These are phyloP conservation scores for Calonectria naviculata DNA, from an alignment of 2,329 filamentous ascomycete genomes.

Conservation along the genomic window DNA sequence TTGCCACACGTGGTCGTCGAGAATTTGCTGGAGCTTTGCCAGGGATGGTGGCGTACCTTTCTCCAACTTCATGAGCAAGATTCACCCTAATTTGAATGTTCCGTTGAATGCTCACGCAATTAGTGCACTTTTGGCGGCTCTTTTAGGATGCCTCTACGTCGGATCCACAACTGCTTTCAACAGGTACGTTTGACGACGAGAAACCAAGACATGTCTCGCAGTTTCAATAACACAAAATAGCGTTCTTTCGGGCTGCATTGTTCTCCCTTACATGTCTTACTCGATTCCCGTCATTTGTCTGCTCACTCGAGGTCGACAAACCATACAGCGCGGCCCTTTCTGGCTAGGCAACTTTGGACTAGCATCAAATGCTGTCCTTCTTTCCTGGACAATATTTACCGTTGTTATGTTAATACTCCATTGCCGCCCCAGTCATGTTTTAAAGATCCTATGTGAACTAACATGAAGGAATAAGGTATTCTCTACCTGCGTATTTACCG, in stretches of 20 bases:
- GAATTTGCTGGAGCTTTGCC: slow-evolving; percentile 20
- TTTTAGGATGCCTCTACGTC: not conserved
- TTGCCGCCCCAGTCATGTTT: too few species aligned
- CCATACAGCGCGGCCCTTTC: not conserved
- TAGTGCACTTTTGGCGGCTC: not conserved
- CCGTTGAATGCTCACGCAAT: not conserved
- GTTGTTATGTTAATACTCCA: not conserved
- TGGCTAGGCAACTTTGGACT: not conserved
- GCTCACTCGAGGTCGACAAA: not conserved
- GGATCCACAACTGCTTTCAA: slow-evolving; percentile 7
- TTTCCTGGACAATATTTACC: not conserved
- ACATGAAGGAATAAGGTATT: too few species aligned
- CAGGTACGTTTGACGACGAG: not conserved
- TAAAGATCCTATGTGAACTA: too few species aligned
- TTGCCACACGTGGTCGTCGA: slow-evolving; percentile 11
- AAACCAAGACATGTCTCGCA: not conserved
- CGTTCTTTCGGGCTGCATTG: not conserved
- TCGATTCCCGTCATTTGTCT: not conserved
- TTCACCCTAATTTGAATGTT: not conserved
- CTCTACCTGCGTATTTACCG: too few species aligned
- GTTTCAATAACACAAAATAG: not conserved
- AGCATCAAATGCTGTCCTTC: not conserved
- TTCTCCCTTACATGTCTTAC: not conserved
- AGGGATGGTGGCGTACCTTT: slow-evolving; percentile 12
- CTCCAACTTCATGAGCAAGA: not conserved